A percentile compares a stretch with the other conserved stretches of the same genome.
These are phyloP conservation scores for Streptanthus diversifolius DNA, from an alignment of 345 rosid genomes.

Conservation along the genomic window DNA sequence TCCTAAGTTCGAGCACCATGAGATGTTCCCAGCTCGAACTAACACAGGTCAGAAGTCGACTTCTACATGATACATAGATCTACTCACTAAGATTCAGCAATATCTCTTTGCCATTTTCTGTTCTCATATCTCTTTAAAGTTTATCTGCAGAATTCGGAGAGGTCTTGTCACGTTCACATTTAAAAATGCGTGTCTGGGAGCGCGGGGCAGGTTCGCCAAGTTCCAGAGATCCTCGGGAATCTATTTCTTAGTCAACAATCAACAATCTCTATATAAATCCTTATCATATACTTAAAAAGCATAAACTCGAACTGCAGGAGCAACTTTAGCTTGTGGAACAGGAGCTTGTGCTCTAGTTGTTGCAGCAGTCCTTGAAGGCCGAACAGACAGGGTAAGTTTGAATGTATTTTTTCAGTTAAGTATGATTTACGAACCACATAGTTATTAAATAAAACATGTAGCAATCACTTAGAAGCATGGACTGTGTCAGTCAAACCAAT, in stretches of 20 bases:
- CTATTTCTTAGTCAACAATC: background rate
- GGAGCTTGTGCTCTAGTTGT: conserved; percentile 98
- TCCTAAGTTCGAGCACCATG: conserved; percentile 87
- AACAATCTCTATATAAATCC: conserved; percentile 1
- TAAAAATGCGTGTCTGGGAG: conserved; percentile 99
- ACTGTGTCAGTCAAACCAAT: background rate
- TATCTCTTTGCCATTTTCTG: background rate
- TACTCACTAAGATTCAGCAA: background rate
- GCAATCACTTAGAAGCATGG: background rate
- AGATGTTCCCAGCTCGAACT: conserved; percentile 84
- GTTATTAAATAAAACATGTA: background rate
- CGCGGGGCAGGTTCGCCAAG: conserved; percentile 81
- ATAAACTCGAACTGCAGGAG: conserved; percentile 48
- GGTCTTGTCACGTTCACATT: conserved; percentile 69
- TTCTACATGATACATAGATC: background rate
- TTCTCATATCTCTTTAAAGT: background rate
- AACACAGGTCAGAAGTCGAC: conserved; percentile 77
- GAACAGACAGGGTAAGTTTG: conserved; percentile 69
- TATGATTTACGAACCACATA: background rate
- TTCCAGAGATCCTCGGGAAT: background rate
- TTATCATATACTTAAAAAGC: background rate
- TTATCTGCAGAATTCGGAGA: conserved; percentile 80
- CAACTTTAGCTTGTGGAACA: conserved; percentile 96
- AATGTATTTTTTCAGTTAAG: background rate
- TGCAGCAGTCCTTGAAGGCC: conserved; percentile 97